These are phyloP conservation scores for Neurospora sp. DNA, from an alignment of 495 filamentous ascomycete species.

Conservation along the genomic window DNA sequence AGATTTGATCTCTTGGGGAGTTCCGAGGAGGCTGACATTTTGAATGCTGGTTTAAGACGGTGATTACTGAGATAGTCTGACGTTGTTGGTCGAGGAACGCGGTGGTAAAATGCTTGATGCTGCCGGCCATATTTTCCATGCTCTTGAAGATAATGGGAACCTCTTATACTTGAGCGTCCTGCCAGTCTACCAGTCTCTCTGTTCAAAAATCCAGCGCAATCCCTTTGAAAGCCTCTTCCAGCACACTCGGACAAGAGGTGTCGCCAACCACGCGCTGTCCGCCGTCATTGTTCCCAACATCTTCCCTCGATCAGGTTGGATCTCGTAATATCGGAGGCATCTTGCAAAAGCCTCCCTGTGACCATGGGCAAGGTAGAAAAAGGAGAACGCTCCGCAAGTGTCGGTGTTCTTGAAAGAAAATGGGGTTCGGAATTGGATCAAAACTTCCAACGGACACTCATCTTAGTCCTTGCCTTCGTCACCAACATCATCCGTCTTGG, in stretches of 20 bases:
- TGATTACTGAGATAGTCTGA: no score
- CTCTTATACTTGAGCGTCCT: background rate
- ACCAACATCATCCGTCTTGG: background rate
- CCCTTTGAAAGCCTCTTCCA: no score
- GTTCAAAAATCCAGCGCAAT: no score
- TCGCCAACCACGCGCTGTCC: background rate
- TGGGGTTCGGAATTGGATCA: background rate
- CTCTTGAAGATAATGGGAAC: background rate
- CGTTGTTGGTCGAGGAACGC: background rate
- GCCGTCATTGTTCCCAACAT: background rate
- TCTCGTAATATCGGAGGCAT: background rate
- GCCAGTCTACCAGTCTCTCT: accelerated
- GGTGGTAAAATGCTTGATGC: background rate
- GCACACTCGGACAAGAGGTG: no score
- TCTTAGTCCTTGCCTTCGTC: background rate
- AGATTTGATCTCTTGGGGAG: no score
- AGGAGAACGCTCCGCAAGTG: background rate
- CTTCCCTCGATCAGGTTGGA: background rate
- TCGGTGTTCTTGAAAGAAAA: background rate
- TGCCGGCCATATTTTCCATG: background rate
- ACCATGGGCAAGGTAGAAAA: background rate
- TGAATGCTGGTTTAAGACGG: no score
- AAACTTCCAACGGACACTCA: background rate
- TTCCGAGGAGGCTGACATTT: no score
- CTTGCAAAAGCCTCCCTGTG: background rate